Base-by-base conservation (phyloP, 768 basidiomycete genomes). In the Coprinopsis cinerea region DNA sequence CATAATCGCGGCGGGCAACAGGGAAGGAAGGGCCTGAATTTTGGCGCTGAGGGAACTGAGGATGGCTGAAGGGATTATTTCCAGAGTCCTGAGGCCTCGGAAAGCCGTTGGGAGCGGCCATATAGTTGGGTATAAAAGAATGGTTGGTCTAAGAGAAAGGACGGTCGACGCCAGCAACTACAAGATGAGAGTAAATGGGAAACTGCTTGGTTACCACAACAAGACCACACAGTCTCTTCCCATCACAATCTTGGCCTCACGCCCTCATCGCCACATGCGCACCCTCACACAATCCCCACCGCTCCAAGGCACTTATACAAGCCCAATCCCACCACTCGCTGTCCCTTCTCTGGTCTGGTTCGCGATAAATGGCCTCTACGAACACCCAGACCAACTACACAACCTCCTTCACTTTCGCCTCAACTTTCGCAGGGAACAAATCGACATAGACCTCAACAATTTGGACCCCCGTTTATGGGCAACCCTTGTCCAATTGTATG, bases 381-480 rank as follows among this genome's bases (percentile, higher is more conserved):
- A 63, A 10, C 66, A 64, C 53, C 70, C 79, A 0, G 76, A 82
- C 54, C 66, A 76, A 48, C 47, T 79, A n/a, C n/a, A n/a, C 18
- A 54, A 61, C 49, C 56, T 47, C 55, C 70, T 72, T 41, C 67
- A 65, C 23, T 23, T 56, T 37, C 68, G 73, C 25, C 58, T 79
- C 44, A 58, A 48, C 27, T 76, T 76, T 57, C 62, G 62, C 11
- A 64, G 72, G 47, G 58, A 74, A 40, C 59, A 76, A n/a, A 64
- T 61, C 23, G 68, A 70, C 7, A 64, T 64, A 39, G 57, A 59
- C 56, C 17, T 64, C 42, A 41, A 59, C 25, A 47, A 54, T 0
- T 60, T 76, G 1, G 77, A 84, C 55, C 83, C 86, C 1, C 67
- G 73, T 10, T 64, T 84, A 13, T 88, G 86, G 84, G 78, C 74